Evolutionary conservation across 108 stramenopile species (phyloP), one percentile per base, ranked within the genome.

Genomic region (Discostella stelligeroides): DNA sequence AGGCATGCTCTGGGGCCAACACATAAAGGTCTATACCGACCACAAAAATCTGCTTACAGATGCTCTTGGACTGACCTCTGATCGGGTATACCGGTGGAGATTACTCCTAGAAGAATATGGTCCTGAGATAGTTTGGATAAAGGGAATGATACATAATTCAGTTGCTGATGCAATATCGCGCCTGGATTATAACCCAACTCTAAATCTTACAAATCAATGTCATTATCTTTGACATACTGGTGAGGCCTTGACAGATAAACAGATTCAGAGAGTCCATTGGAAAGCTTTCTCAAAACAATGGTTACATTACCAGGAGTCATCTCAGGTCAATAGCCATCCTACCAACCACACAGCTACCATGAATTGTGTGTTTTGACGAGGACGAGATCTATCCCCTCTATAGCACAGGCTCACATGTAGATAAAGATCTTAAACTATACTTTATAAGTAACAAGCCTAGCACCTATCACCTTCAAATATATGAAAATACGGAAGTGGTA

Each of bases 1-100:
- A n/a, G n/a, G n/a, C n/a, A n/a, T n/a, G n/a, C n/a, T n/a, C n/a
- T n/a, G n/a, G n/a, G n/a, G n/a, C n/a, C n/a, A n/a, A n/a, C n/a
- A n/a, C n/a, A n/a, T n/a, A n/a, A n/a, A n/a, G n/a, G n/a, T n/a
- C n/a, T n/a, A n/a, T n/a, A n/a, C n/a, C n/a, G n/a, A n/a, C n/a
- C n/a, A n/a, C n/a, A n/a, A n/a, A n/a, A n/a, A n/a, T n/a, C n/a
- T n/a, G n/a, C n/a, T n/a, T n/a, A n/a, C n/a, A n/a, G n/a, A n/a
- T n/a, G n/a, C 63, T 49, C 23, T 13, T 45, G 63, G 63, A 2
- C 34, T 12, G 15, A 64, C 46, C 28, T 64, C 69, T 5, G 53
- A 72, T 14, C 55, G 82, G 5, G 81, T 84, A 1, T 37, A 79
- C 20, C 47, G 82, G 9, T 86, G 86, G 86, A 60, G 76, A 41